Percentiles rank a stretch among this genome's conserved stretches.
These are phyloP conservation scores for Lavandula angustifolia DNA, from an alignment of 257 asterid genomes.

Conservation along the genomic window DNA sequence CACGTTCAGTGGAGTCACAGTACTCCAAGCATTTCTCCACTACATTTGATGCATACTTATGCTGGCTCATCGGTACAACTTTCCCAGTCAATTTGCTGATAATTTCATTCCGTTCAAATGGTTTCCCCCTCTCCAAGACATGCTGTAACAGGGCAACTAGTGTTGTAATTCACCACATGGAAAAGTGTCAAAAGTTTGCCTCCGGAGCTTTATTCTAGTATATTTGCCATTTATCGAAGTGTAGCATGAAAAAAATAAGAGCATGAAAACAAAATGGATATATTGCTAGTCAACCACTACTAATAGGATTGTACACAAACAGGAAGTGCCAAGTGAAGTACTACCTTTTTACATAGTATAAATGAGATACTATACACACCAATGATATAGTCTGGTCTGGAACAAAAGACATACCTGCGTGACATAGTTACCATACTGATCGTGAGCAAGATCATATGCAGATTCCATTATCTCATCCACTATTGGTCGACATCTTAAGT, in stretches of 20 bases:
- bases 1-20: constrained; percentile 59
- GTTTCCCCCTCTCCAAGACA: constrained; percentile 74
- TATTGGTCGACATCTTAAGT: constrained; percentile 57
- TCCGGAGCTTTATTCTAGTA: background rate
- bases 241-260: no score
- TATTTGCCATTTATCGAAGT: no score
- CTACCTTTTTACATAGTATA: background rate
- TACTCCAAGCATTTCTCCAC: constrained; percentile 79
- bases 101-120: constrained; percentile 65
- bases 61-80: constrained; percentile 76
- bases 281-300: background rate
- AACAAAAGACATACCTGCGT: constrained; percentile 58
- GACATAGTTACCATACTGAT: constrained; percentile 89
- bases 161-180: background rate
- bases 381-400: background rate
- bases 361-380: background rate
- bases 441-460: constrained; percentile 75
- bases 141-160: constrained; percentile 52
- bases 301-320: background rate
- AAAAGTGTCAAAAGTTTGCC: background rate
- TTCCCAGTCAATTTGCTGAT: constrained; percentile 64
- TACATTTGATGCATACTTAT: constrained; percentile 84
- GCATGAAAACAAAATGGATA: no score
- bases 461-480: constrained; percentile 87
- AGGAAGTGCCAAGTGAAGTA: background rate